These are phyloP conservation scores for Suillus occidentalis DNA, from an alignment of 768 basidiomycete genomes.

Conservation along the genomic window DNA sequence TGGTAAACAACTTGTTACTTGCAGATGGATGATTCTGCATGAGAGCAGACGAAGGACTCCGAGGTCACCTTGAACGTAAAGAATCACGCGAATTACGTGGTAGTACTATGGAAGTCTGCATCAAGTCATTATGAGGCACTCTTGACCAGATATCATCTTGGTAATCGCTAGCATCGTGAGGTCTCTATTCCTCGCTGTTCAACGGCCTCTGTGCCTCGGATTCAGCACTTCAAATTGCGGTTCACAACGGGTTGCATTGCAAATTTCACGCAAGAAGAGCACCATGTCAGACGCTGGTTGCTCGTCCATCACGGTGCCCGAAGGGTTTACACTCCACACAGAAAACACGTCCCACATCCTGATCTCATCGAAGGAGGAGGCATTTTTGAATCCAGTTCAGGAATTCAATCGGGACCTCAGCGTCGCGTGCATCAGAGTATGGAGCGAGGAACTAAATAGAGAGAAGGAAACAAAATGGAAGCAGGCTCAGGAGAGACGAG, in stretches of 20 bases:
- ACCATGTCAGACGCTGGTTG: not conserved
- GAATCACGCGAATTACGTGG: constrained; percentile 1
- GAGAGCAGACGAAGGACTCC: not conserved
- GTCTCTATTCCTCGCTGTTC: constrained; percentile 16
- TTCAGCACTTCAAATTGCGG: constrained; percentile 4
- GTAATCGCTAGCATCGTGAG: constrained; percentile 18
- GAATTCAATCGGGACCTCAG: constrained; percentile 97
- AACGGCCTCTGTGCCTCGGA: constrained; percentile 30
- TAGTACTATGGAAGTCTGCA: not conserved
- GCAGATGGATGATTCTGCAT: constrained; percentile 7
- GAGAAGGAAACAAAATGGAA: constrained; percentile 65
- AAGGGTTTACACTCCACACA: constrained; percentile 75
- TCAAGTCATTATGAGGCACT: not conserved
- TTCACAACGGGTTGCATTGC: not conserved
- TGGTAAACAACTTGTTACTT: not conserved
- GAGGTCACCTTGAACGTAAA: not conserved
- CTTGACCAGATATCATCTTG: constrained; percentile 6
- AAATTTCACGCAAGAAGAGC: constrained; percentile 1
- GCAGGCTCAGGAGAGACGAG: constrained; percentile 49
- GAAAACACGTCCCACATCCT: constrained; percentile 84
- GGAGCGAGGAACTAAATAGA: constrained; percentile 73
- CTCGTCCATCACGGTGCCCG: constrained; percentile 51
- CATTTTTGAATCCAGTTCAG: constrained; percentile 96
- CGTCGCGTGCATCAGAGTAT: constrained; percentile 85
- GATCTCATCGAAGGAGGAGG: constrained; percentile 66